phyloP scores from a whole-genome alignment of 2,329 filamentous ascomycete genomes.

The Calonectria montana region DNA sequence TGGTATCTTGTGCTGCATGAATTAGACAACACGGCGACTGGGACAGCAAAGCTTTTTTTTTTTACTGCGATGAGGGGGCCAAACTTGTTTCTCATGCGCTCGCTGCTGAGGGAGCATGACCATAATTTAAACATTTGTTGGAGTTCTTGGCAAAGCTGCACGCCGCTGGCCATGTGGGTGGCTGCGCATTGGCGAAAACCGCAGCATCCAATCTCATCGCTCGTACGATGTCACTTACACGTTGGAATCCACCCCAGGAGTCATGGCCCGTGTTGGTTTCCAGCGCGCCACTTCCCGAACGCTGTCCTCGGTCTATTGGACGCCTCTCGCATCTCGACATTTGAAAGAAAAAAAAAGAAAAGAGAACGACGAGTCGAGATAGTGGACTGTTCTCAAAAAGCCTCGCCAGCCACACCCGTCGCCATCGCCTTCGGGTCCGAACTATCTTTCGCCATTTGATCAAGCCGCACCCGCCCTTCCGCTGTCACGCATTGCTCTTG shows the following conservation, averaged over 20 bases:
- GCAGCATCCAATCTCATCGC: constrained; percentile 14
- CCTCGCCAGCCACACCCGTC: constrained; percentile 16
- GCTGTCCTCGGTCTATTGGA: neutral
- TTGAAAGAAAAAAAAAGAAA: neutral
- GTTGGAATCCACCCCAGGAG: neutral
- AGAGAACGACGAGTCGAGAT: neutral
- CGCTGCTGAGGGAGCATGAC: neutral
- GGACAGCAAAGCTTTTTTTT: neutral
- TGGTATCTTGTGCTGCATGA: neutral
- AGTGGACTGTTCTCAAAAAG: neutral
- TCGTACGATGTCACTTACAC: constrained; percentile 5
- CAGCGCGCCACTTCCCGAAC: neutral
- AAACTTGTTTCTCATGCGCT: too few species aligned
- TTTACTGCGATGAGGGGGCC: neutral
- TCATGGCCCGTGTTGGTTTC: neutral
- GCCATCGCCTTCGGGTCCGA: neutral
- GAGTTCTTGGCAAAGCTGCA: neutral
- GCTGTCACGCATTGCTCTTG: neutral
- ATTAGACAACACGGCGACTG: neutral
- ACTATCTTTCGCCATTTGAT: neutral
- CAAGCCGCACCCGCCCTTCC: neutral
- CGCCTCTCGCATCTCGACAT: neutral
- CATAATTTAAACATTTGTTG: neutral
- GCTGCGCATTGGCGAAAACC: neutral
- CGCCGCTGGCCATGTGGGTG: neutral